A percentile compares a stretch with the other conserved stretches of the same genome.
Conservation (phyloP, 805 yeast genomes). For the Barnettozyma sp. region DNA sequence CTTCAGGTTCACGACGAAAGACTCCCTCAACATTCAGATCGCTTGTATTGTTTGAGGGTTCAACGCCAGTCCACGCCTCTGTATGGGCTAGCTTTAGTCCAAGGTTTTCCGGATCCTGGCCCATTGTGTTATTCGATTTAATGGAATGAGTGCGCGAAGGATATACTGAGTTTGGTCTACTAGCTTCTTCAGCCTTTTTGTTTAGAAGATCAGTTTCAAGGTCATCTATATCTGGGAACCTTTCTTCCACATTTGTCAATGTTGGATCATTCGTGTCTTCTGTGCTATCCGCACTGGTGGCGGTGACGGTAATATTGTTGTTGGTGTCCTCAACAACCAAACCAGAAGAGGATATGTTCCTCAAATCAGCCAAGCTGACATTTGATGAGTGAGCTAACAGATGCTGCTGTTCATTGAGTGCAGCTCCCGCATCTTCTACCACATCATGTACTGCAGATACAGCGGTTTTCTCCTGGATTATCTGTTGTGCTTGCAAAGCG, state of each 20-base stretch:
- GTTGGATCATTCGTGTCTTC: slow-evolving; percentile 25
- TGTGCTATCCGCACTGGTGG: too few relatives aligned
- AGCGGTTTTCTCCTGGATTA: neutral
- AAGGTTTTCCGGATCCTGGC: neutral
- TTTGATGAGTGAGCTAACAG: slow-evolving; percentile 19
- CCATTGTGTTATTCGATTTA: slow-evolving; percentile 1
- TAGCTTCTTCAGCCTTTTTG: neutral
- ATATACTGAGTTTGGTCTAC: slow-evolving; percentile 1
- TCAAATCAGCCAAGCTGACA: slow-evolving; percentile 23
- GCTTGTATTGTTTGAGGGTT: neutral
- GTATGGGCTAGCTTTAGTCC: slow-evolving; percentile 18
- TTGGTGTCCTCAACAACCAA: slow-evolving; percentile 6
- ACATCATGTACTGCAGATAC: too few relatives aligned
- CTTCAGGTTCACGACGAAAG: slow-evolving; percentile 12
- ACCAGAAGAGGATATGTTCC: neutral
- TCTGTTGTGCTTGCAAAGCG: slow-evolving; percentile 5
- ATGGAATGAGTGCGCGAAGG: slow-evolving; percentile 5
- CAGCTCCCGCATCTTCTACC: too few relatives aligned
- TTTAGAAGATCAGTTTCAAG: too few relatives aligned
- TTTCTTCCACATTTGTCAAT: slow-evolving; percentile 41
- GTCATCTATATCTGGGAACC: slow-evolving; percentile 45
- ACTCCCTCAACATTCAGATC: slow-evolving; percentile 18
- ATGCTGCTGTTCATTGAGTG: slow-evolving; percentile 14
- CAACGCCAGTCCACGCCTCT: slow-evolving; percentile 18
- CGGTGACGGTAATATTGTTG: neutral